phyloP scores from a whole-genome alignment of 1,284 basidiomycete species.

The Cerrena zonata region DNA sequence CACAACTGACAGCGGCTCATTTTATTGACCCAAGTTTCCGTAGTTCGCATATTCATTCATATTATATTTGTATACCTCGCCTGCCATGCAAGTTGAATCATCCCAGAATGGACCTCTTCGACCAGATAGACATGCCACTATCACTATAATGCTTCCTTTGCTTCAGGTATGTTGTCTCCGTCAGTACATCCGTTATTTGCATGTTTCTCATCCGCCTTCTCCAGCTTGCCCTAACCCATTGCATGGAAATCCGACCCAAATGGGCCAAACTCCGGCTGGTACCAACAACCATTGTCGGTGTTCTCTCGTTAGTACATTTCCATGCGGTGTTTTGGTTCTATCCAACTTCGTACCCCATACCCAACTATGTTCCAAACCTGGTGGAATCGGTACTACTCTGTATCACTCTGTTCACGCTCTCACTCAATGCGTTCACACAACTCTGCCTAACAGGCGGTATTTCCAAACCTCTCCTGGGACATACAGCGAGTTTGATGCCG shows the following conservation, averaged over 20 bases:
- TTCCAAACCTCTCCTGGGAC: conserved; percentile 43
- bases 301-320: conserved; percentile 60
- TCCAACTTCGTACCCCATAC: conserved; percentile 46
- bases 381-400: conserved; percentile 57
- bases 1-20: too few species aligned
- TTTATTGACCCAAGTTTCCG: conserved; percentile 3
- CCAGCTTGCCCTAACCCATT: conserved; percentile 58
- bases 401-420: conserved; percentile 50
- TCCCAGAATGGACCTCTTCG: conserved; percentile 35
- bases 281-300: conserved; percentile 56
- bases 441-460: conserved; percentile 50
- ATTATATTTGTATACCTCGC: conserved; percentile 65
- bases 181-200: conserved; percentile 8
- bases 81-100: conserved; percentile 47
- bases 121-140: conserved; percentile 62
- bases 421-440: conserved; percentile 58
- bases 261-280: conserved; percentile 59
- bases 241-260: conserved; percentile 53
- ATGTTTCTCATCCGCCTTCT: not conserved
- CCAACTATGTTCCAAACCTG: conserved; percentile 67
- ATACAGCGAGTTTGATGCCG: conserved; percentile 37
- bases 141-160: conserved; percentile 64
- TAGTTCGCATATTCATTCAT: conserved; percentile 73
- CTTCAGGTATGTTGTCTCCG: conserved; percentile 43
- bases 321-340: conserved; percentile 50